A percentile compares a stretch with the other conserved stretches of the same genome.
phyloP scores from a whole-genome alignment of 208 protist species.

The Acanthamoeba sp. region DNA sequence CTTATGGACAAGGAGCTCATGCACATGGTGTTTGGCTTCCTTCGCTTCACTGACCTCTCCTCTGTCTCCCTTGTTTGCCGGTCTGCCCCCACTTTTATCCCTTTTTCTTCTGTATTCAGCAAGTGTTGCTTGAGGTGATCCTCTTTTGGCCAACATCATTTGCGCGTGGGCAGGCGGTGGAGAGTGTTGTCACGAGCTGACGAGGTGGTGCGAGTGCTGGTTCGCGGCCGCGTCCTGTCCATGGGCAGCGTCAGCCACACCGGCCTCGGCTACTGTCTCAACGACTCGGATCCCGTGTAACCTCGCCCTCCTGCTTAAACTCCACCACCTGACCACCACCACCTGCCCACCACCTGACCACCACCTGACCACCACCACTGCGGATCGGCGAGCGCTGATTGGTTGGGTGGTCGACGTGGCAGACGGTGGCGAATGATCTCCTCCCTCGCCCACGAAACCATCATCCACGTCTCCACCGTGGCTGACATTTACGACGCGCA shows the following conservation, averaged over 20 bases:
- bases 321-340: no score
- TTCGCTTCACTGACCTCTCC: background rate
- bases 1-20: slow-evolving; percentile 23
- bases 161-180: background rate
- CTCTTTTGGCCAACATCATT: background rate
- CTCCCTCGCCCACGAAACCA: background rate
- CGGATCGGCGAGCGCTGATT: background rate
- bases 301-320: background rate
- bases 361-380: background rate
- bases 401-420: background rate
- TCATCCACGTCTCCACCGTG: background rate
- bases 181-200: background rate
- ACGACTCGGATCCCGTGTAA: background rate
- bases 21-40: slow-evolving; percentile 24
- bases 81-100: background rate
- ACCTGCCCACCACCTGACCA: no score
- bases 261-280: background rate
- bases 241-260: background rate
- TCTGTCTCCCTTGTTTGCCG: background rate
- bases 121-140: background rate
- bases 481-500: background rate
- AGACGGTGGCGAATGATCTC: background rate
- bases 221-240: background rate
- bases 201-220: background rate
- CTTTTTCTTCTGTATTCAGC: background rate